These are phyloP conservation scores for Zoysia pacifica DNA, from an alignment of 176 grass and related monocot genomes.

Conservation along the genomic window DNA sequence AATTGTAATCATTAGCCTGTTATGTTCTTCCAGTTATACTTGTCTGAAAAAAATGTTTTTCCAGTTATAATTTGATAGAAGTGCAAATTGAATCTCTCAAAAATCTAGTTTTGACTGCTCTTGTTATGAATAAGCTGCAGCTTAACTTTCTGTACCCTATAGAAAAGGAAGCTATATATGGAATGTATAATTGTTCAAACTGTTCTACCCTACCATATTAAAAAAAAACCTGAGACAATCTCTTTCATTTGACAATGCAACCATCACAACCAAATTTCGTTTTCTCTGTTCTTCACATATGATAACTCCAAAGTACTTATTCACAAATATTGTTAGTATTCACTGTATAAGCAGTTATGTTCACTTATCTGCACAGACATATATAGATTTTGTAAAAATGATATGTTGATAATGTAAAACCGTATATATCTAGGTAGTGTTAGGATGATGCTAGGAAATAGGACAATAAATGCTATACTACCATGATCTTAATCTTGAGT, in stretches of 20 bases:
- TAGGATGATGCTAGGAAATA: constrained; percentile 16
- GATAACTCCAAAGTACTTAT: background rate
- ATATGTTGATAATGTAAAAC: constrained; percentile 2
- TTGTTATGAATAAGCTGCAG: background rate
- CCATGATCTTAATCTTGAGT: constrained; percentile 1
- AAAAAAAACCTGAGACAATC: constrained; percentile 8
- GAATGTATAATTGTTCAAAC: background rate
- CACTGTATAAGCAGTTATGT: background rate
- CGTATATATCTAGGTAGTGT: constrained; percentile 1
- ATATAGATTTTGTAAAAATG: background rate
- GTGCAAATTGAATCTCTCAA: constrained; percentile 17
- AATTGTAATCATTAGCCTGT: constrained; percentile 70
- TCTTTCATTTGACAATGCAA: background rate
- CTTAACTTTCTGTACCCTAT: constrained; percentile 11
- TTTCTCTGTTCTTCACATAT: constrained; percentile 22
- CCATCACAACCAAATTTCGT: background rate
- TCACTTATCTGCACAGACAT: constrained; percentile 14
- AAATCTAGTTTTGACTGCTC: constrained; percentile 11
- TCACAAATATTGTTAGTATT: background rate
- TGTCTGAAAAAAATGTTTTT: background rate
- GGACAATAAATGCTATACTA: background rate
- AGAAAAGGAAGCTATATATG: background rate
- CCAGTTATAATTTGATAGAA: background rate
- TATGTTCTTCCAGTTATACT: constrained; percentile 24
- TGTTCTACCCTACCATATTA: constrained; percentile 7